Evolutionary conservation across 2,329 filamentous ascomycete species (phyloP), one percentile per base, ranked within the genome.

Genomic region (Grosmannia serpens): DNA sequence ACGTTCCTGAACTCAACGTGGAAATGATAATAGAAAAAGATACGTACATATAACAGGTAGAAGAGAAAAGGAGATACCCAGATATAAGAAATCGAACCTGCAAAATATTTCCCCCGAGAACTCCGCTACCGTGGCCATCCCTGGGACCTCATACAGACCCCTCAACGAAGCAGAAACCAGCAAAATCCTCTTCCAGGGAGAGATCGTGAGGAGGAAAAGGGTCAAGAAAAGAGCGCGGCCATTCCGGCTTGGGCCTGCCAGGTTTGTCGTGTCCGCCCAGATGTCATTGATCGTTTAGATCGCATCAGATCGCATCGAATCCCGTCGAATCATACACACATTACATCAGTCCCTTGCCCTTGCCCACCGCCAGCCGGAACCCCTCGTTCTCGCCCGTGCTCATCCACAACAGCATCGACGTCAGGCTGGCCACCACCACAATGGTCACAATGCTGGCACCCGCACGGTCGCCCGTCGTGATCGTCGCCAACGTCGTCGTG

Each of bases 361-460:
- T 61, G 38, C 44, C 59, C 10, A 3, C 13, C 4, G 13, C 35
- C 35, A 62, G 20, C n/a, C 51, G 60, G 58, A 63, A 61, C 11
- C 63, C 56, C 26, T 61, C 61, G 56, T 44, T 57, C 55, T 64
- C 63, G 51, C 60, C 61, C 2, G 62, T 63, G 66, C 56, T 71
- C 72, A 72, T 65, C 73, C 73, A 75, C 5, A 66, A 63, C 9
- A 72, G 63, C 1, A 70, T 69, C 6, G 69, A 68, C 38, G 71
- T 60, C 44, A 75, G 61, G 11, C 64, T 58, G 17, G 68, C 59
- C 52, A 73, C 59, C 11, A 63, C 24, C 22, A 75, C 33, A 1
- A 67, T 66, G 7, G 75, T 77, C 54, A 77, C 58, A 17, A 76
- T 69, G 1, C 70, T 70, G 0, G 74, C 75, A 5, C 75, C 75